phyloP scores from a whole-genome alignment of 345 rosid species.

The Populus alba region DNA sequence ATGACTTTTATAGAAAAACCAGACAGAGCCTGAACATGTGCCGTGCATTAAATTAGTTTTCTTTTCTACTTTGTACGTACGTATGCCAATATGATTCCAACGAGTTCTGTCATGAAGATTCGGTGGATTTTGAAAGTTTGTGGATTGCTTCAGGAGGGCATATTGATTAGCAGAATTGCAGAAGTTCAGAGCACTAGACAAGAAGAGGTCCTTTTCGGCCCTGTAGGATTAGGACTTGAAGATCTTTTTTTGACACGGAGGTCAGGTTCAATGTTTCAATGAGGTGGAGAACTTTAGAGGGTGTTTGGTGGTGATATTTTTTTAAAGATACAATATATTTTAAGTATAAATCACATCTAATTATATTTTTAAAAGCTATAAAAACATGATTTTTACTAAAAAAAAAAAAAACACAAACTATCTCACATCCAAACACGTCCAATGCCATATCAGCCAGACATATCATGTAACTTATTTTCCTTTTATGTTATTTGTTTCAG shows the following conservation, averaged over 20 bases:
- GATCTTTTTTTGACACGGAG: not conserved
- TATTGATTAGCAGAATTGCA: not conserved
- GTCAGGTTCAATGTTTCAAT: not conserved
- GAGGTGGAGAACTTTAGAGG: not conserved
- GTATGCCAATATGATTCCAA: not conserved
- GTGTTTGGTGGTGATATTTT: too few relatives aligned
- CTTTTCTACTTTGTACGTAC: not conserved
- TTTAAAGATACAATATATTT: too few relatives aligned
- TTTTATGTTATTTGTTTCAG: not conserved
- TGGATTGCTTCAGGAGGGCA: not conserved
- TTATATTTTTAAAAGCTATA: too few relatives aligned
- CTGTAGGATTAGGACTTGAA: not conserved
- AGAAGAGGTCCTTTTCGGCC: constrained; percentile 20
- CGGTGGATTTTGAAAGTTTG: not conserved
- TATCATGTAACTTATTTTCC: not conserved
- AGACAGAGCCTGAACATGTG: not conserved
- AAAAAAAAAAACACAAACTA: too few relatives aligned
- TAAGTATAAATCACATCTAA: too few relatives aligned
- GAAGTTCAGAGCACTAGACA: not conserved
- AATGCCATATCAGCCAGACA: not conserved
- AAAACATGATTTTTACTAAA: too few relatives aligned
- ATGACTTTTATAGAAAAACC: not conserved
- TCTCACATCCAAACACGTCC: not conserved
- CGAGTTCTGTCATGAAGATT: not conserved
- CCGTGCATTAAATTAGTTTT: not conserved